Evolutionary conservation across 73 alveolate genomes (phyloP), one percentile per base, ranked within the genome.

Genomic region (Paramecium sexaurelia): DNA sequence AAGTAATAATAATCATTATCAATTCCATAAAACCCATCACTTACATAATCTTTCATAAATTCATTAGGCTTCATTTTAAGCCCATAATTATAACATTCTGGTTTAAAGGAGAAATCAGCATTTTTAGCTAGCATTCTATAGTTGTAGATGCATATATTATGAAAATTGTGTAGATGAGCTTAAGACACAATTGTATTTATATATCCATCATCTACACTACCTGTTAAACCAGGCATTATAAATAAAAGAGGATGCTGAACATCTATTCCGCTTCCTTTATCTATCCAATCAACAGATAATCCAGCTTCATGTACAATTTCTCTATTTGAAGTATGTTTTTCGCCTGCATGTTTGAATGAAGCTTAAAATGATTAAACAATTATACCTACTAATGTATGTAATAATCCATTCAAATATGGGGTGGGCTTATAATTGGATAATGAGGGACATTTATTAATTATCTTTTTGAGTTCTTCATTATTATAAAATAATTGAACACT

Each of bases 161-260:
- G 73, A 20, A 78, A 41, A 45, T 43, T 20, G 6, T 43, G 71
- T 9, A 1, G 17, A 78, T 78, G 90, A 41, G 90, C 90, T 24
- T 78, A 15, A 9, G 68, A 24, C 10, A 78, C 43, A 19, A 78
- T 37, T 0, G 90, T 45, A 43, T 78, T 45, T 5, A 78, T 78
- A 78, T 78, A 78, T 45, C 75, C 90, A 78, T 78, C 90, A n/a
- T 32, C 40, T 8, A 43, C 90, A 32, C 55, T 78, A 9, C 90
- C 90, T 29, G 90, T 78, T 40, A 78, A 24, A 41, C 90, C 90
- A 9, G 90, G 90, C 90, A 78, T 78, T 41, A 78, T 78, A 33
- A 78, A 78, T 78, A 78, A 78, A 1, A 78, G 32, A 7, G 90
- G 90, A 29, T 45, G 22, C 11, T 78, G 9, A 26, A 9, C 9